Evolutionary conservation across 2,329 filamentous ascomycete species (phyloP), one percentile per base, ranked within the genome.

Genomic region (Sclerotinia sclerotiorum): DNA sequence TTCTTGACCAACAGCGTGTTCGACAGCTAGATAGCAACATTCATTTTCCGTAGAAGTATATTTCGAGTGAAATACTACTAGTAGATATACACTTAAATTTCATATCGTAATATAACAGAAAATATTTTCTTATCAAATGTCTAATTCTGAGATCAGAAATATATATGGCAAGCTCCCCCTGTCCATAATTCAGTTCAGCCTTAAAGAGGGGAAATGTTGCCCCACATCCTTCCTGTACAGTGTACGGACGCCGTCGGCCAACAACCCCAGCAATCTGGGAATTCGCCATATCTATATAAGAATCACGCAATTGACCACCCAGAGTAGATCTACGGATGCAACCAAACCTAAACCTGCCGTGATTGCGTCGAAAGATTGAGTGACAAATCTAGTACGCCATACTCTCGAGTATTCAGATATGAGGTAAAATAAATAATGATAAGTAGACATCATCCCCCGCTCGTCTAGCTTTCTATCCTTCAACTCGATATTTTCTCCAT

Each of bases 161-260:
- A 5, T 32, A 32, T 44, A 77, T 87, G 68, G 87, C 35, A 39
- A 35, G 35, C 35, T 39, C 35, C 35, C 10, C 39, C 11, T 15
- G 44, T 21, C 44, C 44, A 54, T 54, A 19, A 32, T 56, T 32
- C 24, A 29, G 27, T 60, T 46, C 24, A 46, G 57, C 57, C 39
- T 35, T 35, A 58, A 58, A 44, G 55, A 44, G 55, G 55, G 44
- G 44, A 29, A 42, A 35, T 49, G 11, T 13, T 62, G 29, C 58
- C 58, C 58, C 58, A 46, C 58, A 24, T 49, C 44, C 21, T 35
- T 35, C 35, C 35, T 35, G 32, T 35, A 32, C 29, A 32, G 29
- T 35, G 11, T 3, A 27, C 46, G 60, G 60, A 32, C 60, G 17
- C 32, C 58, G 15, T 35, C 58, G 21, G 15, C 21, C 55, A 58